These are phyloP conservation scores for Gypsophila paniculata DNA, from an alignment of 179 eudicot species.

Conservation along the genomic window DNA sequence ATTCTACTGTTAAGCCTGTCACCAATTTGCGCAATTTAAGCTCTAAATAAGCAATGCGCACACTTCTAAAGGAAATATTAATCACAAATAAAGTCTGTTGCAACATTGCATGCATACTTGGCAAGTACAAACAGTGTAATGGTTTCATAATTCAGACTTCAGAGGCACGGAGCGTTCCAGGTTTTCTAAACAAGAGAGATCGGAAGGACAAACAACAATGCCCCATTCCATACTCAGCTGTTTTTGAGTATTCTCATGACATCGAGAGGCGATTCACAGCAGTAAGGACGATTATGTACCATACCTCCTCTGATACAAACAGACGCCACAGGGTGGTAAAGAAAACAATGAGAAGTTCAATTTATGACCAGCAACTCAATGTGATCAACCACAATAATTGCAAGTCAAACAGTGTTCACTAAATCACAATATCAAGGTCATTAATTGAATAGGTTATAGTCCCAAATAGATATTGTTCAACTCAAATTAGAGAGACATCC, in stretches of 20 bases:
- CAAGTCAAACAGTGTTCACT: background rate
- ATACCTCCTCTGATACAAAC: too few species aligned
- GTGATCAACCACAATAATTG: background rate
- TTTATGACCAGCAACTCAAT: background rate
- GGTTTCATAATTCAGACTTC: background rate
- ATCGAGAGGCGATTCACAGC: too few species aligned
- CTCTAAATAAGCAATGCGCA: background rate
- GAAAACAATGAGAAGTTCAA: too few species aligned
- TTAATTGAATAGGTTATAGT: background rate
- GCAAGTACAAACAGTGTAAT: conserved; percentile 8
- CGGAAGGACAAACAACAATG: background rate
- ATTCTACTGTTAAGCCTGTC: background rate
- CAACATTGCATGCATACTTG: conserved; percentile 11
- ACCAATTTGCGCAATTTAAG: background rate
- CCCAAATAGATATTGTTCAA: background rate
- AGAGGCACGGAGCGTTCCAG: conserved; percentile 1
- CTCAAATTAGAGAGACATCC: background rate
- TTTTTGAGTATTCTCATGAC: background rate
- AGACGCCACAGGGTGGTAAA: too few species aligned
- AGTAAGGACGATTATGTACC: too few species aligned
- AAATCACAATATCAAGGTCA: background rate
- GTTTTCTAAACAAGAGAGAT: background rate
- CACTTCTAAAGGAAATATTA: background rate
- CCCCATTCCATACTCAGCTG: background rate
- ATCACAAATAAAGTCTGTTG: background rate